phyloP scores from a whole-genome alignment of 805 yeast species.

The Zygotorulaspora chibaensis region DNA sequence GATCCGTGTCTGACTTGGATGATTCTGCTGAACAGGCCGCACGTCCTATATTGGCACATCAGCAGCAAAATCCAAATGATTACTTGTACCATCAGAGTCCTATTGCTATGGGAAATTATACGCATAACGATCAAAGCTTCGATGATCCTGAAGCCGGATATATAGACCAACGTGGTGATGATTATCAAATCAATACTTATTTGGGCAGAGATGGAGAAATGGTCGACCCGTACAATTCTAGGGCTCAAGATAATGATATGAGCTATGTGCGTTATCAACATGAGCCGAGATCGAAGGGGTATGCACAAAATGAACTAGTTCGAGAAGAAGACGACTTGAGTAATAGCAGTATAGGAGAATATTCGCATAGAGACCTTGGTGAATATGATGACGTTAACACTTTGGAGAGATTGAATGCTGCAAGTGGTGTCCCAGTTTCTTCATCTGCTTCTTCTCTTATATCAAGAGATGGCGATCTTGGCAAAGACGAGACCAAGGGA shows the following conservation, averaged over 20 bases:
- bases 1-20: slow-evolving; percentile 14
- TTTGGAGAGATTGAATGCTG: slow-evolving; percentile 10
- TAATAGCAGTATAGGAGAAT: slow-evolving; percentile 11
- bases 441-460: slow-evolving; percentile 10
- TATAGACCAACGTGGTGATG: slow-evolving; percentile 35
- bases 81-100: slow-evolving; percentile 11
- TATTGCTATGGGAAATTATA: slow-evolving; percentile 8
- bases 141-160: slow-evolving; percentile 27
- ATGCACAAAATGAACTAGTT: slow-evolving; percentile 4
- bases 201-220: slow-evolving; percentile 34
- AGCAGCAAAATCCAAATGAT: slow-evolving; percentile 4
- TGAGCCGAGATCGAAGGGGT: slow-evolving; percentile 1
- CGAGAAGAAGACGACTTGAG: slow-evolving; percentile 15
- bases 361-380: slow-evolving; percentile 26
- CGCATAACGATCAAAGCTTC: slow-evolving; percentile 12
- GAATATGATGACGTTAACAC: slow-evolving; percentile 25
- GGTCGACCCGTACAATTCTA: slow-evolving; percentile 32
- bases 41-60: slow-evolving; percentile 25
- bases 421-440: slow-evolving; percentile 12
- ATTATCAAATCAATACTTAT: slow-evolving; percentile 35
- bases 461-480: slow-evolving; percentile 10
- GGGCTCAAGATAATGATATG: slow-evolving; percentile 3
- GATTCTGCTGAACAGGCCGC: slow-evolving; percentile 17
- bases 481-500: slow-evolving; percentile 4
- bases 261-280: not conserved